phyloP scores from a whole-genome alignment of 2,329 filamentous ascomycete species.

The Mariannaea elegans region DNA sequence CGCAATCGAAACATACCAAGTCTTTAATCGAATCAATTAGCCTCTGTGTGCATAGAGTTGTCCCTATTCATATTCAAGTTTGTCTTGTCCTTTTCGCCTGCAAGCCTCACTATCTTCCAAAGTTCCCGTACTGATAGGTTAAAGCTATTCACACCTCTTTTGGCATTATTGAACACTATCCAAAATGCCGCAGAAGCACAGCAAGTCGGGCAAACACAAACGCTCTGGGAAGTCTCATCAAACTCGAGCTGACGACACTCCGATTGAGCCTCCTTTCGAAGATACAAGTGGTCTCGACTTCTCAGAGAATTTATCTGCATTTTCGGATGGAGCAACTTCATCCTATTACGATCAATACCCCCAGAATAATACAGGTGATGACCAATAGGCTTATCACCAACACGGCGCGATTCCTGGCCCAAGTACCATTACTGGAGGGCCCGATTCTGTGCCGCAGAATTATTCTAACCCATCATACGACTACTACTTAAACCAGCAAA shows the following conservation, averaged over 20 bases:
- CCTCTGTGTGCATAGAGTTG: too few species aligned
- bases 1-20: too few species aligned
- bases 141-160: too few species aligned
- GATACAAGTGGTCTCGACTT: not conserved
- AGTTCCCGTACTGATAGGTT: too few species aligned
- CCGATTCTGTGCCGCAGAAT: conserved; percentile 28
- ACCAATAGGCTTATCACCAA: conserved; percentile 31
- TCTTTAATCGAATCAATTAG: too few species aligned
- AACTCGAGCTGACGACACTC: conserved; percentile 21
- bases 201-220: conserved; percentile 23
- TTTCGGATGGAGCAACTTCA: not conserved
- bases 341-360: not conserved
- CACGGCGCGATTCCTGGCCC: conserved; percentile 20
- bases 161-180: too few species aligned
- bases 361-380: conserved; percentile 31
- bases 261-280: conserved; percentile 19
- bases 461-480: conserved; percentile 1
- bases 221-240: conserved; percentile 19
- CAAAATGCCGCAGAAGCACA: conserved; percentile 29
- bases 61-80: too few species aligned
- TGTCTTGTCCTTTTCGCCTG: too few species aligned
- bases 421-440: conserved; percentile 11
- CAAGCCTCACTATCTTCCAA: too few species aligned
- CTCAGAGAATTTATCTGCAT: too few species aligned
- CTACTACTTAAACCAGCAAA: not conserved